Evolutionary conservation across 768 basidiomycete genomes (phyloP), one percentile per base, ranked within the genome.

Genomic region (Podaxis sp.): DNA sequence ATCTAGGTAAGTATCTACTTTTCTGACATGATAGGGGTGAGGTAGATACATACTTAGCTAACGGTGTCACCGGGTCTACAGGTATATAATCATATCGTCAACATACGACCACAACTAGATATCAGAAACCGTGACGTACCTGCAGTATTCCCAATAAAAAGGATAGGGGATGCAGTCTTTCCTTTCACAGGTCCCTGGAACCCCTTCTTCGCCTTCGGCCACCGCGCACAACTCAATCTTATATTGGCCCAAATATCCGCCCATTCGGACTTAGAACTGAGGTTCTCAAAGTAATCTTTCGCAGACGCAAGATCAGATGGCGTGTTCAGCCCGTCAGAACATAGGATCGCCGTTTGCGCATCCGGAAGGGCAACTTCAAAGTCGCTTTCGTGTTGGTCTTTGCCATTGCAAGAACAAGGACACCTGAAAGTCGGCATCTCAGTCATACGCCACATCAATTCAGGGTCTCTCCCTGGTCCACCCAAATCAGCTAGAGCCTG

Each of bases 71-170:
- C 2, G 74, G 73, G 59, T 75, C 75, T 74, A 37, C 11, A 41
- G 46, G 51, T 46, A 13, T 13, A 43, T 43, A 33, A 19, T n/a
- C 41, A 12, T 43, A 43, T 13, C 37, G 15, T 9, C 0, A 8
- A 41, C 27, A 52, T 0, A 17, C 49, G 29, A 17, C 38, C 17
- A 57, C 15, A 4, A 19, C 19, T 19, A 46, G 19, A 15, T 2
- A 40, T 53, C n/a, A 41, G 24, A 50, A 4, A 37, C 9, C 9
- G 33, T 33, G 33, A 43, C 68, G 15, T 52, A 76, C 76, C 77
- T 41, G 74, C 75, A 8, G 77, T 78, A 61, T 80, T 80, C 0
- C 78, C 78, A 40, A 80, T 71, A 19, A 79, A 53, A 0, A 80
- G 69, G 12, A 80, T 64, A 0, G 79, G 79, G 63, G 72, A 68